Conservation (phyloP, 148 eudicot genomes). For the Heliosperma pusillum region DNA sequence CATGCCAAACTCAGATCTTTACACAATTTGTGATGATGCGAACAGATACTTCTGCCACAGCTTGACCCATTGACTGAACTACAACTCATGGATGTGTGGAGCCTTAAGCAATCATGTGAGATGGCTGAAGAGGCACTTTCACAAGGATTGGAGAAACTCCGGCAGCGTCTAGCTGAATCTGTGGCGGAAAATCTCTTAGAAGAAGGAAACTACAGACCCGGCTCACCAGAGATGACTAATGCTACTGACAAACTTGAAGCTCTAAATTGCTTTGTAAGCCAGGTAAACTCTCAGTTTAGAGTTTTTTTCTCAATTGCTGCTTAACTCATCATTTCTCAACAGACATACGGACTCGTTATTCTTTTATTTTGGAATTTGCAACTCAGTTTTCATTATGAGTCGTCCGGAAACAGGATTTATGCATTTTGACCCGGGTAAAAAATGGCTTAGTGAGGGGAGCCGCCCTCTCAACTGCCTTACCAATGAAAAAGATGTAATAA, state of each 20-base stretch:
- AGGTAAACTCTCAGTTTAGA: conserved; percentile 44
- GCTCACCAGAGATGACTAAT: conserved; percentile 44
- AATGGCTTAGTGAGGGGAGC: too few relatives aligned
- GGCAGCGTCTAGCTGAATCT: conserved; percentile 52
- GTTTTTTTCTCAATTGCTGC: background rate
- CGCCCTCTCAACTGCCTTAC: too few relatives aligned
- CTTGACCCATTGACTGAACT: conserved; percentile 62
- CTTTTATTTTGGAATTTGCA: too few relatives aligned
- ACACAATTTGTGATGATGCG: too few relatives aligned
- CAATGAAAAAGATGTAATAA: too few relatives aligned
- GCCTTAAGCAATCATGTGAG: conserved; percentile 70
- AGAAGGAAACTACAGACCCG: conserved; percentile 43
- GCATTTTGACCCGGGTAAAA: too few relatives aligned
- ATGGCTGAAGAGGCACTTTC: background rate
- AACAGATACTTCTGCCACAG: conserved; percentile 72
- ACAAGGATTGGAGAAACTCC: conserved; percentile 77
- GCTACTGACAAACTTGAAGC: conserved; percentile 74
- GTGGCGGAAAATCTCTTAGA: conserved; percentile 56
- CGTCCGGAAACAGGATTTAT: too few relatives aligned
- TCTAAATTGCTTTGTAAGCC: conserved; percentile 63
- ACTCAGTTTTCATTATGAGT: too few relatives aligned
- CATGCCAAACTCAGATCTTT: too few relatives aligned
- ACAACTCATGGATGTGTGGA: conserved; percentile 43
- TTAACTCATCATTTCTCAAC: background rate
- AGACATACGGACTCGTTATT: too few relatives aligned